Percentiles rank a stretch among this genome's conserved stretches.
Evolutionary conservation across 805 yeast species (phyloP).

Genomic region (Jamesozyma lodderae): DNA sequence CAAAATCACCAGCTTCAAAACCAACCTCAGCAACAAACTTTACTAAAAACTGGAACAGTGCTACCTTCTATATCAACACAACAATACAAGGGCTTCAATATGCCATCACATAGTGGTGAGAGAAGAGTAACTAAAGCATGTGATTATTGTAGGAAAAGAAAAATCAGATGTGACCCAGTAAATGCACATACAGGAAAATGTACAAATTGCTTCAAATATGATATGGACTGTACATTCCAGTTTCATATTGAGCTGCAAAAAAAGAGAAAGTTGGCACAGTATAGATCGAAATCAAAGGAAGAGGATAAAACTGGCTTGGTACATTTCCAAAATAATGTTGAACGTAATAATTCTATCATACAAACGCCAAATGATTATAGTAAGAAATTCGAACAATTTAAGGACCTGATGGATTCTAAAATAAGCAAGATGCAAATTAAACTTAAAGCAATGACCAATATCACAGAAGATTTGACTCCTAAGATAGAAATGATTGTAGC

Average conservation of each 20-base stretch:
- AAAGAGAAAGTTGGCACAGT: slow-evolving; percentile 1
- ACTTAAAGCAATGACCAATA: slow-evolving; percentile 8
- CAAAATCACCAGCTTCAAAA: too few species aligned
- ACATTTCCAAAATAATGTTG: background rate
- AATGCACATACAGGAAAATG: slow-evolving; percentile 11
- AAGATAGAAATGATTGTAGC: slow-evolving; percentile 5
- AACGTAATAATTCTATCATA: background rate
- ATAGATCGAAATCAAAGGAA: background rate
- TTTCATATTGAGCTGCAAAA: slow-evolving; percentile 13
- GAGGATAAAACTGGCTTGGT: background rate
- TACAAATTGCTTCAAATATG: slow-evolving; percentile 13
- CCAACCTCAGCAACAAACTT: background rate
- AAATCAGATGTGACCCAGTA: slow-evolving; percentile 15
- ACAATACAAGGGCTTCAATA: too few species aligned
- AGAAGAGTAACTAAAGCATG: slow-evolving; percentile 17
- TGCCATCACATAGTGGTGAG: too few species aligned
- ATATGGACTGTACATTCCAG: slow-evolving; percentile 14
- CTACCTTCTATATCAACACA: too few species aligned
- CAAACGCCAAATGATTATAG: background rate
- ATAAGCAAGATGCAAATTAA: slow-evolving; percentile 11
- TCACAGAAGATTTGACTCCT: slow-evolving; percentile 7
- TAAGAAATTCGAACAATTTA: background rate
- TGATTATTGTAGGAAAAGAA: slow-evolving; percentile 18
- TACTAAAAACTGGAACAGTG: too few species aligned
- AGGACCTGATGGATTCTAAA: background rate